Evolutionary conservation across 148 eudicot species (phyloP), one percentile per base, ranked within the genome.

Genomic region (Persicaria tinctoria): DNA sequence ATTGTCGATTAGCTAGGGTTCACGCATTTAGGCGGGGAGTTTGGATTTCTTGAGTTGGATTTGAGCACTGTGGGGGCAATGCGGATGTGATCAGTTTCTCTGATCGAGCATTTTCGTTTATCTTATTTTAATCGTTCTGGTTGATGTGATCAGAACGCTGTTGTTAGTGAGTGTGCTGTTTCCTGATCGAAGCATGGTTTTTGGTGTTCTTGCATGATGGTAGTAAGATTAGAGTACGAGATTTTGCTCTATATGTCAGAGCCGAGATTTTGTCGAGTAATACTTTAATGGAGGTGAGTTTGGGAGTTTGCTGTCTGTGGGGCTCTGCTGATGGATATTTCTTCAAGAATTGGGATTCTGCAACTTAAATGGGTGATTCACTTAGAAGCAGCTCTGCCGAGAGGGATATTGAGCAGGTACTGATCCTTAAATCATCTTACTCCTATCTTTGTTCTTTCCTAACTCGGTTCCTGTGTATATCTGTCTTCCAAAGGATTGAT

Each of bases 331-430:
- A 91, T 89, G 97, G 92, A 83, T 86, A 81, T 84, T 76, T 74
- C 79, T 76, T 83, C 82, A 57, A 75, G 74, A 46, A 47, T 74
- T 77, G 77, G 73, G 80, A 74, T 78, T 76, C 83, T 85, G 78
- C 85, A 77, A 85, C 81, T 80, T 93, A 90, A 87, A 93, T 90
- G 98, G 96, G 87, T 86, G 98, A 93, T 87, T 76, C 84, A 74
- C 85, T 80, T 76, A 87, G 80, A 83, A 27, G 46, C 83, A 72
- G 83, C 82, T 79, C 81, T 49, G 86, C 62, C 0, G 96, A 90
- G 57, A 85, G 98, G 80, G 96, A 93, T 83, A 73, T 83, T 70
- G 98, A 86, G 50, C 98, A 89, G 93, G 98, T 87, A 78, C 32
- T 16, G 13, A 12, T 74, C 17, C 75, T 57, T 20, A 5, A 0